These are phyloP conservation scores for Asterophora lycoperdoides DNA, from an alignment of 768 basidiomycete genomes.

Conservation along the genomic window DNA sequence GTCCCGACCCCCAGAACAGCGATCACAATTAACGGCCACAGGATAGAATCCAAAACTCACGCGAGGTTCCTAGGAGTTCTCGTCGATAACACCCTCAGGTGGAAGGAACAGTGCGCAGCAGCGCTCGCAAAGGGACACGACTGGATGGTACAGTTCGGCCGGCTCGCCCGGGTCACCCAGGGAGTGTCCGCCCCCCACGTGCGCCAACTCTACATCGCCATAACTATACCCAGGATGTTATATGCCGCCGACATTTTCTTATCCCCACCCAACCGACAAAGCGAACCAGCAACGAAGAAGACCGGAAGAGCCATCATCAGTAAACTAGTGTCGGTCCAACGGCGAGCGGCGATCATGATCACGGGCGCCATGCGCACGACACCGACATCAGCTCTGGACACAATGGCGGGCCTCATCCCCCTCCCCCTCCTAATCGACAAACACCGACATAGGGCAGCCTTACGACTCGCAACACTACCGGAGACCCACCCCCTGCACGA, in stretches of 20 bases:
- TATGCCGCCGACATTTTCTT: slow-evolving; percentile 28
- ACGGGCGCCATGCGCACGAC: slow-evolving; percentile 17
- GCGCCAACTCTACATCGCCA: background rate
- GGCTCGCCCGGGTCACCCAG: too few relatives aligned
- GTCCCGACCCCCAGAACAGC: background rate
- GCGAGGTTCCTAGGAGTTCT: slow-evolving; percentile 28
- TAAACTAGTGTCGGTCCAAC: slow-evolving; percentile 8
- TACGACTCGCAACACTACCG: slow-evolving; percentile 20
- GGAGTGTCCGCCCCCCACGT: too few relatives aligned
- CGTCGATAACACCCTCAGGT: slow-evolving; percentile 23
- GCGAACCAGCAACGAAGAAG: background rate
- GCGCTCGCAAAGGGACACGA: slow-evolving; percentile 19
- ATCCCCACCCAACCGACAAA: slow-evolving; percentile 2
- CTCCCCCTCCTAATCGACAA: slow-evolving; percentile 16
- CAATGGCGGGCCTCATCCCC: slow-evolving; percentile 19
- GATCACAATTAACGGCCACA: slow-evolving; percentile 4
- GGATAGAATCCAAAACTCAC: slow-evolving; percentile 13
- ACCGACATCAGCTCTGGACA: slow-evolving; percentile 18
- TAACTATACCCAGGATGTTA: slow-evolving; percentile 26
- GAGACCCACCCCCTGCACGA: slow-evolving; percentile 18
- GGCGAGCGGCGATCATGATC: slow-evolving; percentile 6
- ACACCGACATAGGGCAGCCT: slow-evolving; percentile 12
- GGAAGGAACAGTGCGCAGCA: too few relatives aligned
- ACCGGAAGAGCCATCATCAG: slow-evolving; percentile 1
- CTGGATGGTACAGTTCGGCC: slow-evolving; percentile 16